Base-by-base conservation (phyloP, 176 grass and related monocot species). In the Musa beccarii region DNA sequence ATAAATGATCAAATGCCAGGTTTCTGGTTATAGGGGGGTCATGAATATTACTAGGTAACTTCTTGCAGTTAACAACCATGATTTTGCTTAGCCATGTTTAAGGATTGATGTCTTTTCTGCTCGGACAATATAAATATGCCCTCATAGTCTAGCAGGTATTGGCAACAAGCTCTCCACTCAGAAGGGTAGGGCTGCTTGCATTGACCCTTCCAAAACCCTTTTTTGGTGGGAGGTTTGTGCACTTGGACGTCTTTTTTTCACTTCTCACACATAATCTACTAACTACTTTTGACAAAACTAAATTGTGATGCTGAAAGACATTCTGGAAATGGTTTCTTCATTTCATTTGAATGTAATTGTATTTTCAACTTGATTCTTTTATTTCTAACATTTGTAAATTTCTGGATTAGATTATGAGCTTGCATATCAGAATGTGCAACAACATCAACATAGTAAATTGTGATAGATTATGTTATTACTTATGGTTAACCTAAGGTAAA, bases 291-390 rank as follows among this genome's bases (percentile, higher is more conserved):
- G 16, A 12, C 28, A 51, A 51, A 70, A 51, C 9, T 43, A 43
- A 43, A 43, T 43, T 51, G 16, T 51, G 1, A 15, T 20, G 15
- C 19, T 19, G 68, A 70, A 51, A 70, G 17, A 51, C 21, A 10
- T 9, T 2, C 15, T 9, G 11, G 15, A 66, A n/a, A 49, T 50
- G 67, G 67, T 15, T 25, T 19, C 9, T 19, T 11, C 16, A n/a
- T 70, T 34, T 68, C 24, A 29, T 14, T 68, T 7, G 7, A 8
- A 20, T 51, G 16, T n/a, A 51, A 20, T 52, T 51, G 68, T 52
- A 70, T 49, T 70, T 70, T 51, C 66, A 50, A 69, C 67, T 69
- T 69, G 8, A 8, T 69, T 69, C 9, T 69, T 11, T 65, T 24
- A 1, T 11, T 65, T 65, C 22, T 25, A 24, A 65, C 12, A 23